Percentiles rank a stretch among this genome's conserved stretches.
phyloP scores from a whole-genome alignment of 768 basidiomycete species.

The Infundibulicybe gibba region DNA sequence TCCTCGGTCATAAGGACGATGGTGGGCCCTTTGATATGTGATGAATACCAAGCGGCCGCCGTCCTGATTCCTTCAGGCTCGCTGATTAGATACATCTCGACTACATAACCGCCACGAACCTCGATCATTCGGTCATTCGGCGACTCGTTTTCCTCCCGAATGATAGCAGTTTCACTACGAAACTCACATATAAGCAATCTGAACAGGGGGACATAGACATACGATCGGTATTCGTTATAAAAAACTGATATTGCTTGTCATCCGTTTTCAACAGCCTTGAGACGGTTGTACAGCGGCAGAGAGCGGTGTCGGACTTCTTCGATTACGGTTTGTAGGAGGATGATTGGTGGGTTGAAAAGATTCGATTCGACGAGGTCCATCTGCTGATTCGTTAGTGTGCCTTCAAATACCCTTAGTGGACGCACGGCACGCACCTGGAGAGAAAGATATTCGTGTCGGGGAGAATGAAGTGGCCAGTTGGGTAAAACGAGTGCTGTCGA shows the following conservation, averaged over 20 bases:
- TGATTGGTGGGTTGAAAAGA: constrained; percentile 72
- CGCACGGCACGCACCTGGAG: constrained; percentile 78
- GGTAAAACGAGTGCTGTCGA: constrained; percentile 46
- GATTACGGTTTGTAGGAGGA: constrained; percentile 92
- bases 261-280: constrained; percentile 87
- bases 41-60: constrained; percentile 83
- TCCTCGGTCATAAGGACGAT: constrained; percentile 91
- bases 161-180: constrained; percentile 72
- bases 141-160: constrained; percentile 72
- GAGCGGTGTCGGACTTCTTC: constrained; percentile 96
- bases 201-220: constrained; percentile 22
- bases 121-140: constrained; percentile 97
- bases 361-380: constrained; percentile 92
- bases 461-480: constrained; percentile 75
- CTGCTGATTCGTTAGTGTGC: constrained; percentile 30
- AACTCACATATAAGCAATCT: neutral
- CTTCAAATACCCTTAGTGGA: constrained; percentile 1
- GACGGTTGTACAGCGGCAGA: constrained; percentile 86
- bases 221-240: constrained; percentile 86
- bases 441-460: constrained; percentile 96
- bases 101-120: constrained; percentile 38
- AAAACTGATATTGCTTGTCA: constrained; percentile 82
- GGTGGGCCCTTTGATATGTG: constrained; percentile 61
- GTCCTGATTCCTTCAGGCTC: constrained; percentile 74
- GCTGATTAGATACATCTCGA: neutral